Base-by-base conservation (phyloP, 768 basidiomycete species). In the Naematelia encephala region DNA sequence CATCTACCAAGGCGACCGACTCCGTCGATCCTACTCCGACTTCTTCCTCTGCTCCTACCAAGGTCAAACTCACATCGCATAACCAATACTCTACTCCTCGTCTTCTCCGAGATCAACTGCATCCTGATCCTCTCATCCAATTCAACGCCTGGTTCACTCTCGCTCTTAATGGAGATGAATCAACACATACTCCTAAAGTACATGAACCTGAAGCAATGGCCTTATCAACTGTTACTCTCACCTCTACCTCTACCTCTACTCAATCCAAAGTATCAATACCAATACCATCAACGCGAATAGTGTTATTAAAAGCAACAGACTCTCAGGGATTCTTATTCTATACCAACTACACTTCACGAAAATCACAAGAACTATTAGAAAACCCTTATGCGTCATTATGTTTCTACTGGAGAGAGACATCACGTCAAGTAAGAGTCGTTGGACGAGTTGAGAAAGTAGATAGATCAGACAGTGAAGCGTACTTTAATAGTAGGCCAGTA, bases 281-380 rank as follows among this genome's bases (percentile, higher is more conserved):
- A 11, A 83, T 92, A 62, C 94, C 94, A 23, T 91, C 90, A 34
- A 85, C 87, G 11, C 85, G 94, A 64, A 83, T 90, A 77, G 92
- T 97, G 56, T 85, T 97, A 59, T 85, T 98, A 72, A 96, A 93
- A 78, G 84, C 91, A 72, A 84, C 90, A 68, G 96, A 98, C 80
- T 49, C 67, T 2, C 67, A 57, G 14, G 96, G 96, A 51, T 97
- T 98, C 80, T 84, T 94, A 57, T 96, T 97, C 80, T 99, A 84
- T 82, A 98, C 94, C 28, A 99, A 99, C 79, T 98, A 98, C 80
- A 84, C 85, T 42, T 94, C 91, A 11, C 85, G 93, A 64, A 99
- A 98, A 79, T 91, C 90, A 2, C 73, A 78, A 43, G 96, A 98
- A 75, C 82, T 98, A 26, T 57, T 77, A 4, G 82, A 79, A 39